Evolutionary conservation across 345 rosid species (phyloP).

Genomic region (Toxicodendron radicans): DNA sequence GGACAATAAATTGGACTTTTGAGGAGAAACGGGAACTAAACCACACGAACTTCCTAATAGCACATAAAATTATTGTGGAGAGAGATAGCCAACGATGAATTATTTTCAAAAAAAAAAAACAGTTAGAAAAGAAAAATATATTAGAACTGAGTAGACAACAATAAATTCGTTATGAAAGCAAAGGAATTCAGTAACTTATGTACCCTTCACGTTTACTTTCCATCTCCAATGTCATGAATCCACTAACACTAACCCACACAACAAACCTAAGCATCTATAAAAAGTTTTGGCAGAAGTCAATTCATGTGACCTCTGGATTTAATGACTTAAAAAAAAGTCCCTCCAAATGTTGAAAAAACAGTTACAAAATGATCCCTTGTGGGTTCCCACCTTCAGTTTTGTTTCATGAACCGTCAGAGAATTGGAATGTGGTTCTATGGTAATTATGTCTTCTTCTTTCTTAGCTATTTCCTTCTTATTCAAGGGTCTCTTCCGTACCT

Average conservation of each 20-base stretch:
- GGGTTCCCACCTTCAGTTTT: constrained; percentile 47
- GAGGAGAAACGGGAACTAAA: not conserved
- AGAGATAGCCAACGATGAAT: not conserved
- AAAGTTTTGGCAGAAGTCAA: not conserved
- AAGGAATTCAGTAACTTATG: not conserved
- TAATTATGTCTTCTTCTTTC: constrained; percentile 59
- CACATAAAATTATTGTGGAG: not conserved
- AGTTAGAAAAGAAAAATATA: not conserved
- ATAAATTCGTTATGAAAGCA: not conserved
- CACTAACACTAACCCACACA: not conserved
- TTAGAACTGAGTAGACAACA: not conserved
- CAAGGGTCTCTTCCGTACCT: constrained; percentile 66
- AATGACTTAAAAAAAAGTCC: not conserved
- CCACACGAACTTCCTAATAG: not conserved
- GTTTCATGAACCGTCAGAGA: constrained; percentile 53
- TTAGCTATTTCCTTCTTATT: constrained; percentile 51
- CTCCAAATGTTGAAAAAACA: not conserved
- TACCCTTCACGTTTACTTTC: not conserved
- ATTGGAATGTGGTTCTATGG: constrained; percentile 41
- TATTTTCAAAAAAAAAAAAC: constrained; percentile 2
- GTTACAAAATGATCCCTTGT: not conserved
- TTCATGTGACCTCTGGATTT: too few relatives aligned
- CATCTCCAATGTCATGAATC: not conserved
- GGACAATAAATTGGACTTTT: not conserved
- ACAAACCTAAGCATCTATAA: not conserved